Evolutionary conservation across 208 protist species (phyloP).

Genomic region (Wallacemonas sp.): DNA sequence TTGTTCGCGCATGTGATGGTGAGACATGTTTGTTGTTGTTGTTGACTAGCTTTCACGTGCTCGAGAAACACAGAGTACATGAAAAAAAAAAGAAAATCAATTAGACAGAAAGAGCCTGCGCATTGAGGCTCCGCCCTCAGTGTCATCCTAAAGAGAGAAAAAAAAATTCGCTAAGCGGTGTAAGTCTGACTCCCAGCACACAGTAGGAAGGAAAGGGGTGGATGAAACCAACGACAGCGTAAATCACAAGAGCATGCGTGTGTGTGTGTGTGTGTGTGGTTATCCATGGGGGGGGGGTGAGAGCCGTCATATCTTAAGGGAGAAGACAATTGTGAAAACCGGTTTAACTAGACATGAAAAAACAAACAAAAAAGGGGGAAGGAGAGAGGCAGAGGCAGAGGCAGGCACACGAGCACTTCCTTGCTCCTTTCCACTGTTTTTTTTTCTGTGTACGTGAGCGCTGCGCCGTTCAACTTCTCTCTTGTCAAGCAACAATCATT

Average conservation of each 20-base stretch:
- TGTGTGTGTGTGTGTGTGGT: too few species aligned
- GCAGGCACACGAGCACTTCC: background rate
- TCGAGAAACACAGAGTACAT: background rate
- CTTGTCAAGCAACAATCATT: too few species aligned
- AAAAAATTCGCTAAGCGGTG: background rate
- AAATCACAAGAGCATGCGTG: too few species aligned
- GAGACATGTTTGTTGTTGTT: too few species aligned
- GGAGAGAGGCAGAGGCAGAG: slow-evolving; percentile 12
- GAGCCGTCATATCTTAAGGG: too few species aligned
- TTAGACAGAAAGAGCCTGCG: background rate
- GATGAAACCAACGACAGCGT: too few species aligned
- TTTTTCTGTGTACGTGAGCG: background rate
- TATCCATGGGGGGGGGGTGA: too few species aligned
- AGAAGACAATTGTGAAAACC: too few species aligned
- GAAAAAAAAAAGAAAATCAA: background rate
- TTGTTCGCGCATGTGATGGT: background rate
- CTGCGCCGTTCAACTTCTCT: too few species aligned
- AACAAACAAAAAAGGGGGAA: slow-evolving; percentile 18
- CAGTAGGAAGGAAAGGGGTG: too few species aligned
- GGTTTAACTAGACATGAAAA: too few species aligned
- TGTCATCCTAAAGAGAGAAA: slow-evolving; percentile 10
- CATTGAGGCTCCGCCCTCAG: background rate
- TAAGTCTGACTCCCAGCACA: background rate
- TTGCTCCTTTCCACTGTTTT: background rate
- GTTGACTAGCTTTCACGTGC: too few species aligned